A percentile compares a stretch with the other conserved stretches of the same genome.
phyloP scores from a whole-genome alignment of 75 land plant species.

The Selaginella moellendorffii region DNA sequence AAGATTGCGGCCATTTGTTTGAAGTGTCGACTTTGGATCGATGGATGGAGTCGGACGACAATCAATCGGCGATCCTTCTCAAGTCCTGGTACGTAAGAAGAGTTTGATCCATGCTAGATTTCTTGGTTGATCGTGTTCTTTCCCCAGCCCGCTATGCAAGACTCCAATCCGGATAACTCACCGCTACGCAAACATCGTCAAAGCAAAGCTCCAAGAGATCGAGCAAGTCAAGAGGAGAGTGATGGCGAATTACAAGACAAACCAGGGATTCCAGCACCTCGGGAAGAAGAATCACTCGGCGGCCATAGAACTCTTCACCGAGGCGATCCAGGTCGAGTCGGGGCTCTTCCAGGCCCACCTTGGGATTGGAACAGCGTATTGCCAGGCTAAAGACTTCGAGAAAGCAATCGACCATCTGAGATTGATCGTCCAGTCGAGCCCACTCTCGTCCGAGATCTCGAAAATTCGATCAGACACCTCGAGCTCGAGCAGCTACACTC shows the following conservation, averaged over 20 bases:
- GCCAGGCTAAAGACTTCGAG: background rate
- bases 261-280: conserved; percentile 4
- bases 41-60: conserved; percentile 15
- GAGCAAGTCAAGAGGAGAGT: conserved; percentile 23
- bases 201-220: conserved; percentile 11
- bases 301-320: conserved; percentile 7
- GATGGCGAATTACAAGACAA: background rate
- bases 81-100: background rate
- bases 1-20: conserved; percentile 21
- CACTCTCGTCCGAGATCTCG: background rate
- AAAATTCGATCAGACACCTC: background rate
- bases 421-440: conserved; percentile 10
- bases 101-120: too few relatives aligned
- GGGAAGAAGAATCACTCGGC: background rate
- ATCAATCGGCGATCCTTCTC: background rate
- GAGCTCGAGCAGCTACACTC: too few relatives aligned
- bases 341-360: conserved; percentile 13
- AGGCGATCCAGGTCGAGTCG: background rate
- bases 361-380: conserved; percentile 1
- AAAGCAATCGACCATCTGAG: conserved; percentile 7
- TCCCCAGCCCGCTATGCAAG: conserved; percentile 16
- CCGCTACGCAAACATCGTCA: conserved; percentile 16
- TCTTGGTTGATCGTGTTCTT: too few relatives aligned
- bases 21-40: conserved; percentile 18
- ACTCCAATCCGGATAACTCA: conserved; percentile 11